Base-by-base conservation (phyloP, 225 moss, liverwort and hornwort species). In the Marchantia paleacea region DNA sequence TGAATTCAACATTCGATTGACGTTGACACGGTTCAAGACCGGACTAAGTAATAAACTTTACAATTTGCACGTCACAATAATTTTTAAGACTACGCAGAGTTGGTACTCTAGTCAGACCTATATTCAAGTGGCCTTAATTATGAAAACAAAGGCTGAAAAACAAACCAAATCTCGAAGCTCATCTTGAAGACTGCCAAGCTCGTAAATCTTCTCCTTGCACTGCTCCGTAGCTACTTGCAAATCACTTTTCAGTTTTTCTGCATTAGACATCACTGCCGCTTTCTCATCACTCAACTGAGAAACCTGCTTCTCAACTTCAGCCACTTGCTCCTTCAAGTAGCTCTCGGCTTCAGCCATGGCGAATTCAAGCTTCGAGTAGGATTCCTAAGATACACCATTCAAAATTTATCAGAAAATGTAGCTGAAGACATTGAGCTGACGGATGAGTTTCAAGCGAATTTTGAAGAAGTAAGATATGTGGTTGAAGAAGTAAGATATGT, bases 271-370 rank as follows among this genome's bases (percentile, higher is more conserved):
- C 22, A 67, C 69, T 80, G 84, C 70, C 73, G 7, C 80, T 83
- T 86, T 95, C 81, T 92, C 95, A 62, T 88, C 83, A 47, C 83
- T 85, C 85, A 99, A 69, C 69, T 65, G 55, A 79, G 78, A 82
- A 58, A 92, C 79, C 64, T 58, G 63, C 75, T 63, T 82, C 84
- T 95, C 93, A 83, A 91, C 81, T 82, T 95, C 87, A 29, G 81
- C 73, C 80, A 95, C 83, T 76, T 86, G 92, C 64, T 86, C 89
- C 72, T 92, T 97, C 55, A 84, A 92, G 52, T 89, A 83, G 79
- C 88, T 87, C 82, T 99, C 94, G 58, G 89, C 86, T 87, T 99
- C 97, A 60, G 87, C 82, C 90, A 95, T 88, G 52, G 90, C 90
- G 83, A 87, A 91, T 76, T 99, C 93, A 75, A 99, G 91, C 75